phyloP scores from a whole-genome alignment of 805 yeast species.

The Barnettozyma populi region DNA sequence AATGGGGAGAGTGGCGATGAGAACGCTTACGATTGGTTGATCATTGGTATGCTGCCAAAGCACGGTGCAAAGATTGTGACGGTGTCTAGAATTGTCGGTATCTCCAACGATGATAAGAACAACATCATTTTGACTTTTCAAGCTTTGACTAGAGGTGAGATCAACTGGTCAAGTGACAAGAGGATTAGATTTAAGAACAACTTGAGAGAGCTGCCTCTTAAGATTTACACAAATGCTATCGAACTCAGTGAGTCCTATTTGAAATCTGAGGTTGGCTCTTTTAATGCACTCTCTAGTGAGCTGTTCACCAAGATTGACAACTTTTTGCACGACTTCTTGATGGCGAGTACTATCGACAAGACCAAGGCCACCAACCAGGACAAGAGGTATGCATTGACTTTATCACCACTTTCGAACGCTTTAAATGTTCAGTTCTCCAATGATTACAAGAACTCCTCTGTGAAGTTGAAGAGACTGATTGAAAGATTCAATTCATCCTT shows the following conservation, averaged over 20 bases:
- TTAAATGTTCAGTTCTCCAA: constrained; percentile 50
- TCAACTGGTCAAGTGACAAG: constrained; percentile 8
- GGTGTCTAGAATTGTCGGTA: constrained; percentile 39
- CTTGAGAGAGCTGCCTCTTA: constrained; percentile 12
- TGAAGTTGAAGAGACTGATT: constrained; percentile 33
- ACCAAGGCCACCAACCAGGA: constrained; percentile 11
- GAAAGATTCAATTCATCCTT: constrained; percentile 22
- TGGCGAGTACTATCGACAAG: constrained; percentile 27
- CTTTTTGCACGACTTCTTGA: constrained; percentile 33
- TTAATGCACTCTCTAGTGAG: constrained; percentile 4
- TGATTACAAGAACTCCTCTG: constrained; percentile 41
- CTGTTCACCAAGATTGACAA: constrained; percentile 26
- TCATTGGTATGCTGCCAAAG: constrained; percentile 21
- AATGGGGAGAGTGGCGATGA: constrained; percentile 19
- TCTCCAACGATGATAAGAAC: constrained; percentile 34
- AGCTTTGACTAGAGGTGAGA: constrained; percentile 41
- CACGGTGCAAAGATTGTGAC: constrained; percentile 31
- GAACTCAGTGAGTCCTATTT: constrained; percentile 11
- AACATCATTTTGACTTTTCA: constrained; percentile 42
- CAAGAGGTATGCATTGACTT: constrained; percentile 33
- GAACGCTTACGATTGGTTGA: constrained; percentile 22
- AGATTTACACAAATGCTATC: constrained; percentile 16
- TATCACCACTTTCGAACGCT: constrained; percentile 57
- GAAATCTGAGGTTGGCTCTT: constrained; percentile 10
- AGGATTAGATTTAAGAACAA: constrained; percentile 7